Evolutionary conservation across 805 yeast genomes (phyloP).

Genomic region (Scheffersomyces coipomensis): DNA sequence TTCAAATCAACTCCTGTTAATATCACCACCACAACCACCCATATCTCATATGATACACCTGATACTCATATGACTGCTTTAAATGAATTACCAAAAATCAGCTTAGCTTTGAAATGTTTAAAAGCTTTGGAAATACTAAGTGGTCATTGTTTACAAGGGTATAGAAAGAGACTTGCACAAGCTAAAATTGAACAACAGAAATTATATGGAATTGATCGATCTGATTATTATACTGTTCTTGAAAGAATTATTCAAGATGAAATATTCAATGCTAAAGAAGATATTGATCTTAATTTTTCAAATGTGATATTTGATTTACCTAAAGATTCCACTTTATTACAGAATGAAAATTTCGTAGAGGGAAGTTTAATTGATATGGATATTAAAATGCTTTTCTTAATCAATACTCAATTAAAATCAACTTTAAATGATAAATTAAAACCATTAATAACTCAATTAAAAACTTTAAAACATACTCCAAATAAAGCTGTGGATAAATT

Average conservation of each 20-base stretch:
- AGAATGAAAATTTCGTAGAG: constrained; percentile 16
- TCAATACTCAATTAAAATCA: constrained; percentile 22
- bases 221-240: constrained; percentile 14
- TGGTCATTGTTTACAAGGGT: constrained; percentile 32
- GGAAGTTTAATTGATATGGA: constrained; percentile 41
- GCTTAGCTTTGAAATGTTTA: constrained; percentile 24
- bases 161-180: constrained; percentile 30
- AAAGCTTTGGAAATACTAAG: constrained; percentile 25
- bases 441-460: constrained; percentile 14
- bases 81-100: constrained; percentile 24
- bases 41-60: constrained; percentile 43
- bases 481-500: constrained; percentile 11
- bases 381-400: constrained; percentile 26
- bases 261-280: constrained; percentile 16
- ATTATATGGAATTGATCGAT: constrained; percentile 4
- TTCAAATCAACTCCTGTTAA: constrained; percentile 22
- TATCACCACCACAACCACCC: constrained; percentile 25
- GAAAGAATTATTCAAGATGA: constrained; percentile 16
- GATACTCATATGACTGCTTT: constrained; percentile 32
- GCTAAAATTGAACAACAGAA: constrained; percentile 21
- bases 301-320: constrained; percentile 16
- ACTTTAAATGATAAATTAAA: constrained; percentile 23
- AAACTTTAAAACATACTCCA: constrained; percentile 12
- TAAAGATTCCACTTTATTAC: constrained; percentile 9
- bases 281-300: constrained; percentile 23